Percentiles rank a stretch among this genome's conserved stretches.
Evolutionary conservation across 2,329 filamentous ascomycete species (phyloP).

Genomic region (Fusarium zealandicum): DNA sequence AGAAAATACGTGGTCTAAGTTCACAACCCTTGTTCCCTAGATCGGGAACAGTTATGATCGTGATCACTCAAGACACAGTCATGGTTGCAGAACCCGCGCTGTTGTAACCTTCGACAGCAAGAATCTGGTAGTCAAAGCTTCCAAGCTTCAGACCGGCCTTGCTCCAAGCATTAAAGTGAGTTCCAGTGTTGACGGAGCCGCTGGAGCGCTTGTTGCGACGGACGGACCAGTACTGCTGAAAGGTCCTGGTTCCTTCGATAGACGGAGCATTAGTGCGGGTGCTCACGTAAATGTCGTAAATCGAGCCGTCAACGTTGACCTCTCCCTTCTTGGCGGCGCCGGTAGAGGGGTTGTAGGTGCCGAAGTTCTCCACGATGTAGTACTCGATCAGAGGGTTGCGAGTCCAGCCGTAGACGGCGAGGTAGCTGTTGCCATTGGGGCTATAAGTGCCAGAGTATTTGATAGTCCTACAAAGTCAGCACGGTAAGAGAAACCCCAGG

Average conservation of each 20-base stretch:
- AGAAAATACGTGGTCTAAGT: too few species aligned
- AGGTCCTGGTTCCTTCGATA: slow-evolving; percentile 57
- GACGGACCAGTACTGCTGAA: slow-evolving; percentile 62
- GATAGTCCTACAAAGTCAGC: slow-evolving; percentile 31
- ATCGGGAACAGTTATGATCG: too few species aligned
- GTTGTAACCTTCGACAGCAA: slow-evolving; percentile 62
- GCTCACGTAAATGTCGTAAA: slow-evolving; percentile 49
- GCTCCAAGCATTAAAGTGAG: slow-evolving; percentile 62
- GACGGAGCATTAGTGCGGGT: slow-evolving; percentile 53
- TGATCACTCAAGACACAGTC: slow-evolving; percentile 49
- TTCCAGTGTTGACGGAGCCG: slow-evolving; percentile 57
- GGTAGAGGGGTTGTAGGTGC: slow-evolving; percentile 43
- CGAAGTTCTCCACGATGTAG: slow-evolving; percentile 50
- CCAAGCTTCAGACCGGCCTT: slow-evolving; percentile 57
- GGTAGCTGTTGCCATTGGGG: slow-evolving; percentile 49
- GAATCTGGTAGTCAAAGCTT: slow-evolving; percentile 60
- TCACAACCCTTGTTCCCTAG: too few species aligned
- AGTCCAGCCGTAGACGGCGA: slow-evolving; percentile 51
- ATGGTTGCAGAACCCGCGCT: slow-evolving; percentile 58
- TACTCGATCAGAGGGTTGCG: slow-evolving; percentile 49
- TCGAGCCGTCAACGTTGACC: slow-evolving; percentile 47
- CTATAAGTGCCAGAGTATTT: slow-evolving; percentile 43
- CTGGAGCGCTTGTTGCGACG: slow-evolving; percentile 56
- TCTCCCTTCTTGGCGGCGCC: slow-evolving; percentile 45
- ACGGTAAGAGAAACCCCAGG: too few species aligned